A percentile compares a stretch with the other conserved stretches of the same genome.
Evolutionary conservation across 768 basidiomycete genomes (phyloP).

Genomic region (Termitomyces sp.): DNA sequence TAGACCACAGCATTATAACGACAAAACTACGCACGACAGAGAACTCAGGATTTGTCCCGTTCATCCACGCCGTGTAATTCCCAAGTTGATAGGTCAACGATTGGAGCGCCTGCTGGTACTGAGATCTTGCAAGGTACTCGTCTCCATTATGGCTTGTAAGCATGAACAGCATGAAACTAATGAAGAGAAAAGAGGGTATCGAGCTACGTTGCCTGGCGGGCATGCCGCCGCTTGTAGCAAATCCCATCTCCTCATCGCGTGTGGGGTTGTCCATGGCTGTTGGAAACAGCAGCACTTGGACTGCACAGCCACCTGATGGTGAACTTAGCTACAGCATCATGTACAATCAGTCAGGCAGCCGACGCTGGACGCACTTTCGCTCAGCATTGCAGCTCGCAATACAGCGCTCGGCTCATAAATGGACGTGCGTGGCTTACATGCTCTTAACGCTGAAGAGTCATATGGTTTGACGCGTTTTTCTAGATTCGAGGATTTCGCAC

Average conservation of each 20-base stretch:
- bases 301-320: conserved; percentile 11
- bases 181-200: conserved; percentile 67
- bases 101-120: conserved; percentile 61
- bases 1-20: not conserved
- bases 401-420: conserved; percentile 50
- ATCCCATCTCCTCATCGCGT: conserved; percentile 35
- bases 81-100: conserved; percentile 52
- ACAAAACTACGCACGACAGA: conserved; percentile 38
- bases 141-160: conserved; percentile 72
- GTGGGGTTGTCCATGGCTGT: conserved; percentile 20
- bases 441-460: not conserved
- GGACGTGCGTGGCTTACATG: conserved; percentile 35
- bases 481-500: conserved; percentile 53
- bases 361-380: conserved; percentile 52
- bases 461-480: conserved; percentile 1
- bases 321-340: conserved; percentile 14
- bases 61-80: conserved; percentile 76
- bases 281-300: conserved; percentile 4
- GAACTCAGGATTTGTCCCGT: conserved; percentile 61
- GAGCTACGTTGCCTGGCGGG: conserved; percentile 48
- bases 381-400: conserved; percentile 52
- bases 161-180: conserved; percentile 72
- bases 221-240: conserved; percentile 22
- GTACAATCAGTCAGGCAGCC: conserved; percentile 43
- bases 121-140: conserved; percentile 55